Evolutionary conservation across 768 basidiomycete genomes (phyloP), one percentile per base, ranked within the genome.

Genomic region (Xerocomellus intermedius): DNA sequence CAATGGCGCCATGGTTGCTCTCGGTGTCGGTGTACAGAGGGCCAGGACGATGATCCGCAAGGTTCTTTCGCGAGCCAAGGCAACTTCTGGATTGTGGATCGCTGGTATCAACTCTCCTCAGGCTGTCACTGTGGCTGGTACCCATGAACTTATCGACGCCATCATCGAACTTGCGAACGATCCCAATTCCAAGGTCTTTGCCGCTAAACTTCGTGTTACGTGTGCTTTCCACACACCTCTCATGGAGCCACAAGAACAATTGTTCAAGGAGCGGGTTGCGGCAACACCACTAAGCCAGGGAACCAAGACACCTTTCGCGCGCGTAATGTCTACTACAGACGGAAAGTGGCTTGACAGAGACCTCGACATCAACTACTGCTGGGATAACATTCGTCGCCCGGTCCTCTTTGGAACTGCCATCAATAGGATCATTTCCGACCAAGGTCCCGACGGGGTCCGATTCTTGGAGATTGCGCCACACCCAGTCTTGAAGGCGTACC

Each of bases 101-200:
- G 71, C 69, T 28, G 70, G 72, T 44, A 68, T 74, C 58, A 74
- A 73, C 52, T 73, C 71, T 17, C 69, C 70, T 42, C 67, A 72
- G 13, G 70, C 73, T n/a, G 71, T 73, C 37, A 71, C 72, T 4
- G 58, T 73, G 17, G 70, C 72, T 5, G 73, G 73, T 21, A 56
- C 45, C 17, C 64, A 68, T 17, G 62, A 68, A 32, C 64, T 70
- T 13, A 59, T 74, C 47, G 68, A 73, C n/a, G 65, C 63, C 5
- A 47, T 74, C n/a, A 10, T 62, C 17, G 60, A 59, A 22, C 62
- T 69, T 13, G 63, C 64, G 14, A 64, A 64, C 22, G 59, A 69
- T 33, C 69, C 69, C 14, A 52, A 60, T 28, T 61, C 64, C 41
- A 63, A 61, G 28, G 62, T 69, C 9, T 70, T 71, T 28, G 57